Conservation (phyloP, 2,329 filamentous ascomycete species). For the Colletotrichum godetiae region DNA sequence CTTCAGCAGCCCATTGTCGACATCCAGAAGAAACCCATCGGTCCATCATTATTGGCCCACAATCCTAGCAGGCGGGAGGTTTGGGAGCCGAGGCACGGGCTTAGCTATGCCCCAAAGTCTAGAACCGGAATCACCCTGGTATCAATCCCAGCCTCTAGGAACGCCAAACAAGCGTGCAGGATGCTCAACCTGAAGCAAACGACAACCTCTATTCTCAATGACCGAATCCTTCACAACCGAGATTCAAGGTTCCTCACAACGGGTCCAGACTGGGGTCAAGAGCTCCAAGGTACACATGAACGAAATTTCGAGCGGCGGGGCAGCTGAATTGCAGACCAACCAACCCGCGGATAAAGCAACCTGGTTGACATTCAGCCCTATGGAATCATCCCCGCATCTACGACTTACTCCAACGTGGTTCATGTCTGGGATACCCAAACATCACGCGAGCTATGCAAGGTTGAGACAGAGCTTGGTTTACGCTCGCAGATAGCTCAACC, state of each 20-base stretch:
- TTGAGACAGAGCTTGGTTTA: background rate
- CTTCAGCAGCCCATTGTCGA: slow-evolving; percentile 15
- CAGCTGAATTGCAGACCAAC: background rate
- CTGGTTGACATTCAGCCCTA: slow-evolving; percentile 20
- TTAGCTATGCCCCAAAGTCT: slow-evolving; percentile 1
- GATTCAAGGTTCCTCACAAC: background rate
- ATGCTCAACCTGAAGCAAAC: background rate
- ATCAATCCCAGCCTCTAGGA: background rate
- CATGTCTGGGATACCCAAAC: background rate
- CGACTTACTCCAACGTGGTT: background rate
- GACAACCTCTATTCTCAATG: background rate
- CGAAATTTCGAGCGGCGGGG: slow-evolving; percentile 10
- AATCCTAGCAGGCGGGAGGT: background rate
- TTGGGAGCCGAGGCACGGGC: background rate
- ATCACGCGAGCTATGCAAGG: background rate
- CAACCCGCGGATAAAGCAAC: background rate
- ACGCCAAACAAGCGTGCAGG: background rate
- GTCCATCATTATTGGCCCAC: slow-evolving; percentile 3
- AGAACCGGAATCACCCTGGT: background rate
- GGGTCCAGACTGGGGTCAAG: background rate
- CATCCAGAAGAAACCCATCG: background rate
- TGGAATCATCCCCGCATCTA: slow-evolving; percentile 4
- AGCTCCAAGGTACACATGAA: background rate
- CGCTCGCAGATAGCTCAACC: background rate
- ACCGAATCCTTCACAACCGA: background rate